These are phyloP conservation scores for Hydrangea macrophylla DNA, from an alignment of 148 eudicot species.

Conservation along the genomic window DNA sequence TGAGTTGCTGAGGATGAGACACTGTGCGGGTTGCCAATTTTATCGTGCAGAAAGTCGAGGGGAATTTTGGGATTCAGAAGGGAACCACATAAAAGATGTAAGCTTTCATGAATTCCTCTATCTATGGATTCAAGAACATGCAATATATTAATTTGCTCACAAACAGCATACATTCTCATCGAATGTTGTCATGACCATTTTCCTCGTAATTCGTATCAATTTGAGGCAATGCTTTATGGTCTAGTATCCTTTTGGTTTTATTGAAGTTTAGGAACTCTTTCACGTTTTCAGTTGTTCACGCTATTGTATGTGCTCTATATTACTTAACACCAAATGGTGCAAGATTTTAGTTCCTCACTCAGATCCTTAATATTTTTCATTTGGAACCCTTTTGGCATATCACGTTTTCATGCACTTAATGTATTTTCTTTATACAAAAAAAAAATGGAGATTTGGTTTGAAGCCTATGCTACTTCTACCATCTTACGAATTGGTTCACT, in stretches of 20 bases:
- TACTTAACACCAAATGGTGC: neutral
- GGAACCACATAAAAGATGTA: slow-evolving; percentile 80
- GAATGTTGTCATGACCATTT: neutral
- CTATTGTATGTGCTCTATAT: neutral
- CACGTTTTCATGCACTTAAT: neutral
- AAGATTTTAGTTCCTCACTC: neutral
- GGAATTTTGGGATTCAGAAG: slow-evolving; percentile 63
- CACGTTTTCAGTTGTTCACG: neutral
- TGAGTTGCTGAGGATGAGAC: slow-evolving; percentile 67
- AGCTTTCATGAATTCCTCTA: slow-evolving; percentile 15
- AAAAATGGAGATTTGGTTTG: neutral
- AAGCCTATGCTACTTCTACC: no score
- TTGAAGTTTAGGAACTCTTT: neutral
- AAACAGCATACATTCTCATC: neutral
- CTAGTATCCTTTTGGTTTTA: neutral
- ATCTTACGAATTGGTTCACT: no score
- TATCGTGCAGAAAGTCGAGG: slow-evolving; percentile 90
- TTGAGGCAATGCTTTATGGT: neutral
- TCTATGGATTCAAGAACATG: neutral
- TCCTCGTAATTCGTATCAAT: neutral
- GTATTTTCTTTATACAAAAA: neutral
- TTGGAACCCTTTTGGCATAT: neutral
- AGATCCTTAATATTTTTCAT: neutral
- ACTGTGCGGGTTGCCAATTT: slow-evolving; percentile 90
- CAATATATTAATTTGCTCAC: no score